These are phyloP conservation scores for Nakazawaea molendinolei DNA, from an alignment of 805 yeast species.

Conservation along the genomic window DNA sequence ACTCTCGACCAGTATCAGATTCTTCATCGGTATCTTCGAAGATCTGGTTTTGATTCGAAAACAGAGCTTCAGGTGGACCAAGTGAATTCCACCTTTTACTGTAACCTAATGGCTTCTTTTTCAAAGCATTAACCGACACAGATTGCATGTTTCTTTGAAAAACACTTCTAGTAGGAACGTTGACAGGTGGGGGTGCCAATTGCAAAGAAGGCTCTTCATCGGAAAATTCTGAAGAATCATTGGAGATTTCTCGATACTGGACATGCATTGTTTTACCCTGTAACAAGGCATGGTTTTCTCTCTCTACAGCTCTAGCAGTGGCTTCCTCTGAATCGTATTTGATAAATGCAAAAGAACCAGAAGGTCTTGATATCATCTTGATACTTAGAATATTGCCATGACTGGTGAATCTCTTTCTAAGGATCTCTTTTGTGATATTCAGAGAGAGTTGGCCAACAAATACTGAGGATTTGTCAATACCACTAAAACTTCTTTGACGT, in stretches of 20 bases:
- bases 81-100: too few relatives aligned
- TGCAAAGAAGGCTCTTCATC: constrained; percentile 21
- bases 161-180: constrained; percentile 33
- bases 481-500: constrained; percentile 22
- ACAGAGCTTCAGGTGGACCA: too few relatives aligned
- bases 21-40: too few relatives aligned
- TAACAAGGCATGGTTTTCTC: constrained; percentile 76
- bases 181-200: constrained; percentile 80
- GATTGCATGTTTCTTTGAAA: constrained; percentile 23
- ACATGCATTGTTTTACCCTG: constrained; percentile 75
- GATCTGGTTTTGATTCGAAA: too few relatives aligned
- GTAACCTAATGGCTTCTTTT: neutral
- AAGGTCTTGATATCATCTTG: constrained; percentile 46
- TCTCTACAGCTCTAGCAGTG: constrained; percentile 83
- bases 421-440: too few relatives aligned
- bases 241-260: constrained; percentile 72
- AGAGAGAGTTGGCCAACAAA: too few relatives aligned
- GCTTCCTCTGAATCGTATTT: constrained; percentile 57
- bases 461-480: too few relatives aligned
- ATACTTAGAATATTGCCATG: constrained; percentile 63
- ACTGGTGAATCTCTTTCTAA: constrained; percentile 51
- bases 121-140: constrained; percentile 11
- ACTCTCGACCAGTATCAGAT: too few relatives aligned
- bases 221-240: too few relatives aligned
- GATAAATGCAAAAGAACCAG: constrained; percentile 65